Conservation (phyloP, 208 protist species). For the Wallacemonas rigidus region DNA sequence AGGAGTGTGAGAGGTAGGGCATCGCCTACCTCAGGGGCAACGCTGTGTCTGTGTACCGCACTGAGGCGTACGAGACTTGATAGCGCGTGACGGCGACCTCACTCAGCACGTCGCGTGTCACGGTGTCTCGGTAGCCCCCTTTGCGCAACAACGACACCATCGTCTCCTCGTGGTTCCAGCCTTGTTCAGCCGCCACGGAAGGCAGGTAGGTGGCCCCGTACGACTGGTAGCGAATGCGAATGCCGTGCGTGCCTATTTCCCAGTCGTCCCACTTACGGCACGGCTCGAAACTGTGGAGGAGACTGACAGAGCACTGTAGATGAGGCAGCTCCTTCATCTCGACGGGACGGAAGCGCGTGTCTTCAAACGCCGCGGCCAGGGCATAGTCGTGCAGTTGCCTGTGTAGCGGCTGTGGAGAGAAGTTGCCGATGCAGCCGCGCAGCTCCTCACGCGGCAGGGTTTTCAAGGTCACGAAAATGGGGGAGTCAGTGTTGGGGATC, state of each 20-base stretch:
- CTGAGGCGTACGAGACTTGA: slow-evolving; percentile 59
- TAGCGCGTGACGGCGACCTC: slow-evolving; percentile 67
- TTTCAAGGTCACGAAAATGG: slow-evolving; percentile 82
- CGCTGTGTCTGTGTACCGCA: slow-evolving; percentile 35
- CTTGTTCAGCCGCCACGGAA: slow-evolving; percentile 71
- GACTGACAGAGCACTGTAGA: slow-evolving; percentile 76
- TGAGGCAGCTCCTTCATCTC: slow-evolving; percentile 56
- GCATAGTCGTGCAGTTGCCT: slow-evolving; percentile 76
- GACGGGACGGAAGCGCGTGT: slow-evolving; percentile 77
- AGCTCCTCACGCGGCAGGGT: slow-evolving; percentile 53
- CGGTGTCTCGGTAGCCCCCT: slow-evolving; percentile 61
- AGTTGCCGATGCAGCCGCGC: slow-evolving; percentile 87
- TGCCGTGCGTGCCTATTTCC: slow-evolving; percentile 81
- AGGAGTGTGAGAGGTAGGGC: no score
- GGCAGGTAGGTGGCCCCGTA: slow-evolving; percentile 84
- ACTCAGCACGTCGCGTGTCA: slow-evolving; percentile 54
- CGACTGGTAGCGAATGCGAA: slow-evolving; percentile 57
- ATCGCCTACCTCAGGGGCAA: background rate
- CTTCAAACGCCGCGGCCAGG: slow-evolving; percentile 66
- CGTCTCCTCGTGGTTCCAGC: slow-evolving; percentile 74
- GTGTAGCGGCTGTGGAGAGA: slow-evolving; percentile 59
- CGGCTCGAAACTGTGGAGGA: slow-evolving; percentile 83
- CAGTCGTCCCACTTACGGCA: slow-evolving; percentile 79
- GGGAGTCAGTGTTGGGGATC: slow-evolving; percentile 66
- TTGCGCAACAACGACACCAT: slow-evolving; percentile 69